Percentiles rank a stretch among this genome's conserved stretches.
phyloP scores from a whole-genome alignment of 768 basidiomycete genomes.

The Russula sp. region DNA sequence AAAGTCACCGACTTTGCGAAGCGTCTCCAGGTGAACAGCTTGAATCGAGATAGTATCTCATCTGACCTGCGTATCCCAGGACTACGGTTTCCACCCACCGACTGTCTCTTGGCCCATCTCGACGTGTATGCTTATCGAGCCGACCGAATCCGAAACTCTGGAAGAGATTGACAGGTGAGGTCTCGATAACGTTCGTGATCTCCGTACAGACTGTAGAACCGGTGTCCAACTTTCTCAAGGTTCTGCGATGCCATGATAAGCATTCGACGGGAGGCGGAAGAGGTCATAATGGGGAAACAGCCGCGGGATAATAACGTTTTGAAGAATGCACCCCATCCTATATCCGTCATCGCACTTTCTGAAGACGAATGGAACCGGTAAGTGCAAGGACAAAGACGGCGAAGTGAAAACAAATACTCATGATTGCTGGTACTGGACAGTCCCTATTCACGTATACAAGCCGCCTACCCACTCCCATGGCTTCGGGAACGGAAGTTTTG shows the following conservation, averaged over 20 bases:
- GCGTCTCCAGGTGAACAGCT: conserved; percentile 63
- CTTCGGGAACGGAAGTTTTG: conserved; percentile 91
- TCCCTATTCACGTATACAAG: conserved; percentile 83
- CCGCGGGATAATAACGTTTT: conserved; percentile 88
- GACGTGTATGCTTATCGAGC: conserved; percentile 96
- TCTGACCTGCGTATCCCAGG: conserved; percentile 33
- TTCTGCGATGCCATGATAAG: conserved; percentile 99
- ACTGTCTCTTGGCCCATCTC: conserved; percentile 98
- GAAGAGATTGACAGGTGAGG: conserved; percentile 82
- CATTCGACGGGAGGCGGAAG: conserved; percentile 87
- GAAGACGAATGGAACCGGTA: conserved; percentile 85
- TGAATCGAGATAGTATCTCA: neutral
- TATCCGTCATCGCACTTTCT: conserved; percentile 60
- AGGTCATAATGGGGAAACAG: conserved; percentile 79
- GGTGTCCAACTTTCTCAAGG: conserved; percentile 31
- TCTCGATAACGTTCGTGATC: neutral
- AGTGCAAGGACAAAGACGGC: conserved; percentile 20
- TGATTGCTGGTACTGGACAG: conserved; percentile 31
- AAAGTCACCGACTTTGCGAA: conserved; percentile 98
- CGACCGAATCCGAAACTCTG: conserved; percentile 91
- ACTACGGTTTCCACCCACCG: conserved; percentile 93
- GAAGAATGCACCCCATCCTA: conserved; percentile 91
- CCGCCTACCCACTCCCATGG: conserved; percentile 84
- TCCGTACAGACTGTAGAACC: neutral
- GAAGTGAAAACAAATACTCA: conserved; percentile 4